Conservation (phyloP, 2,329 filamentous ascomycete genomes). For the Magnaporthiopsis poae region DNA sequence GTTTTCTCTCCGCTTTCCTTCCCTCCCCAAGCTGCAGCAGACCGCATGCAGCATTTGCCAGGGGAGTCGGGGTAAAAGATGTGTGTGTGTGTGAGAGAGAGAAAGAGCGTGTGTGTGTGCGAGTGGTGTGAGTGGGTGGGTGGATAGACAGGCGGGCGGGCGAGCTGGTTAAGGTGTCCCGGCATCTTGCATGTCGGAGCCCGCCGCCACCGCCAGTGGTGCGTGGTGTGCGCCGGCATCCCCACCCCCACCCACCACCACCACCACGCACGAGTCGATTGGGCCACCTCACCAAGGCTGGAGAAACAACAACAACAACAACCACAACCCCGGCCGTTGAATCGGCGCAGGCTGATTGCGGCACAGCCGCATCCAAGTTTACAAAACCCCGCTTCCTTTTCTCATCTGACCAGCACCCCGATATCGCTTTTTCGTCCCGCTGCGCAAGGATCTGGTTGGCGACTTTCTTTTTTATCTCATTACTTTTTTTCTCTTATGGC, state of each 20-base stretch:
- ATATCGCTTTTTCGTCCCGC: neutral
- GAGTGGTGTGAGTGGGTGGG: neutral
- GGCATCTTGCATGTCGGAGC: slow-evolving; percentile 1
- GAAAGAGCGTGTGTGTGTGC: neutral
- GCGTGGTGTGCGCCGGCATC: neutral
- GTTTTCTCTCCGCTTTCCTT: neutral
- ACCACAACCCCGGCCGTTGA: neutral
- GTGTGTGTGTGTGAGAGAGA: neutral
- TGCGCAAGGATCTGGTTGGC: neutral
- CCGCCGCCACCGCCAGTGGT: neutral
- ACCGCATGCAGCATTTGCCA: neutral
- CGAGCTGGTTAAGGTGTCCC: neutral
- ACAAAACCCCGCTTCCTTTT: neutral
- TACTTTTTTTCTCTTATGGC: neutral
- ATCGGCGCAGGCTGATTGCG: neutral
- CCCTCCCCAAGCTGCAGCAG: neutral
- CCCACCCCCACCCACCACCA: neutral
- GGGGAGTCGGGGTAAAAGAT: neutral
- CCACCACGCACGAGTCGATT: neutral
- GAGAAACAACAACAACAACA: neutral
- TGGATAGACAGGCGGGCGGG: too few species aligned
- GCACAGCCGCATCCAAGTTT: neutral
- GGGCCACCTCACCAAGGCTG: neutral
- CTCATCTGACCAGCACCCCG: neutral
- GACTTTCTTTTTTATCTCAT: neutral